phyloP scores from a whole-genome alignment of 1,284 basidiomycete genomes.

The Microbotryum intermedium region DNA sequence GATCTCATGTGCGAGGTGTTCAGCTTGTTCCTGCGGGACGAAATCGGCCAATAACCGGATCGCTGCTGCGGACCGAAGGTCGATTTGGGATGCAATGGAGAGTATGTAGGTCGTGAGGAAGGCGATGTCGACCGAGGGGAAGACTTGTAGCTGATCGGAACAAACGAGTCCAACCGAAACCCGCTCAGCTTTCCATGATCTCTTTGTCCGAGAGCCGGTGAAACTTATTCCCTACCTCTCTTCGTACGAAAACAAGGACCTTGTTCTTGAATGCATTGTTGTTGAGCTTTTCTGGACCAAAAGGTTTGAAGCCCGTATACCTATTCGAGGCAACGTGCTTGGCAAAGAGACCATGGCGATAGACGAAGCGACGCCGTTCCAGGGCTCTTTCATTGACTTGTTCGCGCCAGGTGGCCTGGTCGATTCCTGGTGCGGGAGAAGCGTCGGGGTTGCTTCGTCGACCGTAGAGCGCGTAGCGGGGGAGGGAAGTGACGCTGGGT shows the following conservation, averaged over 20 bases:
- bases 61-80: slow-evolving; percentile 30
- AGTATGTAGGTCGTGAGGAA: slow-evolving; percentile 36
- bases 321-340: slow-evolving; percentile 37
- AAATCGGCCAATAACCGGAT: slow-evolving; percentile 36
- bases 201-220: no score
- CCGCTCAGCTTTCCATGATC: no score
- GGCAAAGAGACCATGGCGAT: slow-evolving; percentile 32
- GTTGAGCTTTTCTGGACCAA: slow-evolving; percentile 27
- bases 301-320: slow-evolving; percentile 33
- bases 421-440: not conserved
- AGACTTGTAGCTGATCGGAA: slow-evolving; percentile 28
- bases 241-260: slow-evolving; percentile 33
- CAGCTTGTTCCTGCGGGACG: slow-evolving; percentile 26
- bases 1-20: slow-evolving; percentile 35
- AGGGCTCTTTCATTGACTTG: slow-evolving; percentile 29
- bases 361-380: slow-evolving; percentile 32
- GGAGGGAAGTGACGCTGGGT: slow-evolving; percentile 4
- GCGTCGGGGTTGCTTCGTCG: not conserved
- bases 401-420: slow-evolving; percentile 20
- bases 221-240: slow-evolving; percentile 27
- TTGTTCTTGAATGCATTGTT: slow-evolving; percentile 14
- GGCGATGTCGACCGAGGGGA: slow-evolving; percentile 34
- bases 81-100: slow-evolving; percentile 33
- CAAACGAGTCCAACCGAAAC: no score
- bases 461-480: slow-evolving; percentile 27